phyloP scores from a whole-genome alignment of 1,284 basidiomycete species.

The Ceratobasidium papillatum region DNA sequence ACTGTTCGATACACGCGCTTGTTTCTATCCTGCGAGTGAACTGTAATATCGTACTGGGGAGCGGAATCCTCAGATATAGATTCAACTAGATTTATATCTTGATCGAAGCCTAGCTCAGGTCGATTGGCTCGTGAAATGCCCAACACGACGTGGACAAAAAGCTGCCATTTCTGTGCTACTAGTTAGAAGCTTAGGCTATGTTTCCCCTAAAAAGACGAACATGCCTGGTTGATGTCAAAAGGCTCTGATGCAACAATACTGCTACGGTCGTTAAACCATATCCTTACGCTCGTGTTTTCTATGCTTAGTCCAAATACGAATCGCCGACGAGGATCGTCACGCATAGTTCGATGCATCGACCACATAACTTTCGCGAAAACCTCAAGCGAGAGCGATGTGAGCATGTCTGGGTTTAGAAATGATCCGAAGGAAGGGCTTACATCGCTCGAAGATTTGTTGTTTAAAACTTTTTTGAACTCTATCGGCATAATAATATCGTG shows the following conservation, averaged over 20 bases:
- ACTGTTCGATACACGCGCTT: background rate
- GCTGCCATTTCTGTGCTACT: background rate
- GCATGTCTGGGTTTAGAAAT: too few relatives aligned
- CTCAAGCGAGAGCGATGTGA: too few relatives aligned
- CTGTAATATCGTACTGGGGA: background rate
- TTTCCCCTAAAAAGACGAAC: too few relatives aligned
- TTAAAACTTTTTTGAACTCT: too few relatives aligned
- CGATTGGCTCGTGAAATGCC: background rate
- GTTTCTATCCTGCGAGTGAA: background rate
- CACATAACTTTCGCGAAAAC: conserved; percentile 32
- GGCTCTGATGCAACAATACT: background rate
- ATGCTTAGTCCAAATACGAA: conserved; percentile 42
- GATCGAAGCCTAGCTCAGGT: conserved; percentile 1
- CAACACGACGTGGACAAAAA: background rate
- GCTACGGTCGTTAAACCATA: conserved; percentile 16
- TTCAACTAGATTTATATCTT: background rate
- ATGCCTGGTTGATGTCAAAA: conserved; percentile 17
- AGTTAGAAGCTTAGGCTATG: background rate
- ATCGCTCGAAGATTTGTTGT: too few relatives aligned
- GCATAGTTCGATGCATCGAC: conserved; percentile 42
- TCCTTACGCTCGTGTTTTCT: conserved; percentile 25
- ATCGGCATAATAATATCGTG: too few relatives aligned
- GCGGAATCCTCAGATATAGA: background rate
- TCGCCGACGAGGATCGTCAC: conserved; percentile 42
- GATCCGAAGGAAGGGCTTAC: too few relatives aligned